Percentiles rank a stretch among this genome's conserved stretches.
phyloP scores from a whole-genome alignment of 441 rosid species.

The Omphalea diandra region DNA sequence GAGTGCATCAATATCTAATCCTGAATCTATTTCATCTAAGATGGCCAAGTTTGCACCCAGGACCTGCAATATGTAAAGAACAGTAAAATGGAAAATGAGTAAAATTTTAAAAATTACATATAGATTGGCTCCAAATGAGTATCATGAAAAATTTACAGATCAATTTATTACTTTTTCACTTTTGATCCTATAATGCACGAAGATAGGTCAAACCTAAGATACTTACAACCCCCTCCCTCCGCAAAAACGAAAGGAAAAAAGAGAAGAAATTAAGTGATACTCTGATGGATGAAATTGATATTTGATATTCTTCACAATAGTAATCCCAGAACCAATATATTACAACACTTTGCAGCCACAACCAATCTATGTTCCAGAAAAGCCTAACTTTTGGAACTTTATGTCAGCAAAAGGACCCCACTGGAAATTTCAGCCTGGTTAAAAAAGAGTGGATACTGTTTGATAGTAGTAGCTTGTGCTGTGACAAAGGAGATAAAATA shows the following conservation, averaged over 20 bases:
- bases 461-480: no score
- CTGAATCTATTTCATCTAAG: constrained; percentile 96
- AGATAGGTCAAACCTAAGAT: no score
- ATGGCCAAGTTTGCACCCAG: constrained; percentile 93
- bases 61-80: constrained; percentile 44
- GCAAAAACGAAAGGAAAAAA: no score
- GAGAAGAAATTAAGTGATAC: no score
- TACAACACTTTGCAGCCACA: no score
- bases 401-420: not conserved
- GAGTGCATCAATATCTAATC: constrained; percentile 96
- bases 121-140: not conserved
- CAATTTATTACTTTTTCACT: not conserved
- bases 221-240: no score
- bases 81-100: not conserved
- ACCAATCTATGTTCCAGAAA: no score
- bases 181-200: not conserved
- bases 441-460: not conserved
- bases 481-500: no score
- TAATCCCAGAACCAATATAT: no score
- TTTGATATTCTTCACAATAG: no score
- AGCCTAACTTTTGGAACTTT: not conserved
- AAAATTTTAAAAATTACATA: not conserved
- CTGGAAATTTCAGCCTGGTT: not conserved
- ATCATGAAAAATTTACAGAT: not conserved
- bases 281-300: no score